Evolutionary conservation across 495 filamentous ascomycete genomes (phyloP), one percentile per base, ranked within the genome.

Genomic region (Mycothermus thermophilus): DNA sequence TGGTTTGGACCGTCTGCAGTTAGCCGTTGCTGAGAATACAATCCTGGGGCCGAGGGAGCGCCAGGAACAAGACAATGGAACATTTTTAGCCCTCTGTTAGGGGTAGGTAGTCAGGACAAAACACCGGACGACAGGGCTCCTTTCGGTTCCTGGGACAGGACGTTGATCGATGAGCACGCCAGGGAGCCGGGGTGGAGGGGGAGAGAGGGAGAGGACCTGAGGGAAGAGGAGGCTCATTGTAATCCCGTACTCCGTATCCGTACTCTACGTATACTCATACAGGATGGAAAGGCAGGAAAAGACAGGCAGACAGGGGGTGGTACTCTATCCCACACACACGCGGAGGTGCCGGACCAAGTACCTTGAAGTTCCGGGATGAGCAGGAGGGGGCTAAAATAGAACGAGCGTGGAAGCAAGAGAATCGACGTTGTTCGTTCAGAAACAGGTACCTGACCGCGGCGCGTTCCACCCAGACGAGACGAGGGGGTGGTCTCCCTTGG

Each of bases 61-160:
- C 47, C 43, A 50, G 47, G 43, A 39, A 46, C 39, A 33, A 23
- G 35, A 34, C 37, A n/a, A 44, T 31, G 32, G 27, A 39, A 32
- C 18, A 40, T 28, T 27, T 33, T 23, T 40, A 6, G 34, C 35
- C 18, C 27, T 30, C 43, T 42, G 37, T 35, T 43, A 38, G 44
- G 33, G 32, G 27, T 47, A 30, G 38, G 38, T 37, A 47, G 32
- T 38, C 33, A 34, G 28, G 50, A 34, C 38, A 47, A 50, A 50
- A 50, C 46, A 46, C 33, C 43, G 39, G 42, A 37, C 32, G 26
- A 19, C 43, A 43, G 40, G 43, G 42, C 45, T 40, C 14, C 18
- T 28, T n/a, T n/a, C n/a, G n/a, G n/a, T n/a, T n/a, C n/a, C n/a
- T n/a, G n/a, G n/a, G n/a, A n/a, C n/a, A n/a, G n/a, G n/a, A n/a